Evolutionary conservation across 208 protist genomes (phyloP), one percentile per base, ranked within the genome.

Genomic region (Crithidia mellificae): DNA sequence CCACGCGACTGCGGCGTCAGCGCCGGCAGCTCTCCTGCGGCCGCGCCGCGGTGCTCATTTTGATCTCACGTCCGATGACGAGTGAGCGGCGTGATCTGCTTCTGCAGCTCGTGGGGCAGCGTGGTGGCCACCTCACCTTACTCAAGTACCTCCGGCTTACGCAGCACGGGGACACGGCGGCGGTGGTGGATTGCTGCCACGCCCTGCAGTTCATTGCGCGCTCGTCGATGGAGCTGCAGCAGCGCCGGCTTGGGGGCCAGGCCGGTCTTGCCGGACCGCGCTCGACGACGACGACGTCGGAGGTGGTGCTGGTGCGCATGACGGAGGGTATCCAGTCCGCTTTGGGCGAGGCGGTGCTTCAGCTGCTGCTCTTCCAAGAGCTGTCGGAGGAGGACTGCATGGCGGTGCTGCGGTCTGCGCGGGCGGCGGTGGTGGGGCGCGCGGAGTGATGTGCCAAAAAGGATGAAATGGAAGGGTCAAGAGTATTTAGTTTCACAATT

Each of bases 71-170:
- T 6, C 82, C 85, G n/a, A 74, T 77, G 63, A 85, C 84, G 25
- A 34, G 25, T 15, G 76, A 77, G 47, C 72, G 87, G 14, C 50
- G 75, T 2, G 30, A 63, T 36, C 14, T 90, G 20, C 72, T 87
- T 14, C 43, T 95, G 19, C 54, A 80, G 27, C 72, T 92, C 27
- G 70, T 92, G 9, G 82, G 74, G 4, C 68, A 84, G 49, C 80
- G 85, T 19, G 82, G 85, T 36, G 87, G 78, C 0, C 85, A 95
- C 67, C 69, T 95, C 30, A 82, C 84, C 6, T 52, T 95, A 19
- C 62, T 93, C 32, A 93, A 93, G 74, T 91, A 91, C 57, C 62
- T 95, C 19, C 86, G 85, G 50, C 58, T 93, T 43, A 74, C 87
- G 8, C 84, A 84, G 29, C 77, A 63, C 25, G 72, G 74, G 25